Percentiles rank a stretch among this genome's conserved stretches.
Evolutionary conservation across 2,329 filamentous ascomycete genomes (phyloP).

Genomic region (Pseudogymnoascus sp.): DNA sequence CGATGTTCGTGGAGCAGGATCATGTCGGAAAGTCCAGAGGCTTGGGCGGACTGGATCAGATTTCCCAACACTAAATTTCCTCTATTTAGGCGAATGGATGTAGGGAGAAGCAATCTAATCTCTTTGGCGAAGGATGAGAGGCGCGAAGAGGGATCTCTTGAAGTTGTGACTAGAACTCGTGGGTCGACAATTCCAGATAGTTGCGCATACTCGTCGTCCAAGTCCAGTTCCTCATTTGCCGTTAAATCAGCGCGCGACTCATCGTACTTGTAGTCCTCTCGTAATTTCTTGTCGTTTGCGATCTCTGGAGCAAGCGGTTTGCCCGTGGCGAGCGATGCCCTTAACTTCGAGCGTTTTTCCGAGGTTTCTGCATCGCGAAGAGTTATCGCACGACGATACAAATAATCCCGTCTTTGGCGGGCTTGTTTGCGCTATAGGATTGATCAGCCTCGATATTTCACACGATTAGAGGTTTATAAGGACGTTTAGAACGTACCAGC

Average conservation of each 20-base stretch:
- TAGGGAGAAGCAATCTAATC: conserved; percentile 74
- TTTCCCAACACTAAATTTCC: conserved; percentile 85
- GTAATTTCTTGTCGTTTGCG: conserved; percentile 75
- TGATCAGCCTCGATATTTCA: conserved; percentile 2
- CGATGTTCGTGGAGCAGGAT: conserved; percentile 86
- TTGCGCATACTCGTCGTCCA: conserved; percentile 85
- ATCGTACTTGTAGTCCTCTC: conserved; percentile 89
- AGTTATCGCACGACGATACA: conserved; percentile 81
- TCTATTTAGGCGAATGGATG: conserved; percentile 79
- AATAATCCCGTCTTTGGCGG: conserved; percentile 74
- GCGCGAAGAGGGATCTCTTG: conserved; percentile 75
- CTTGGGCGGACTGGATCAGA: conserved; percentile 71
- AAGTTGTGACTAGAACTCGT: conserved; percentile 82
- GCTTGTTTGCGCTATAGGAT: conserved; percentile 56
- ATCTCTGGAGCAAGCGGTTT: conserved; percentile 76
- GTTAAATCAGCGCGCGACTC: conserved; percentile 66
- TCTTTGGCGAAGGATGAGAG: conserved; percentile 91
- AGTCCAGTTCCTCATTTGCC: conserved; percentile 59
- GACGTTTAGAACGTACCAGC: background rate
- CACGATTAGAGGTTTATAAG: conserved; percentile 14
- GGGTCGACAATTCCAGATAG: conserved; percentile 89
- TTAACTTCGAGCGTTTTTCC: conserved; percentile 81
- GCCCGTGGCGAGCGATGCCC: conserved; percentile 78
- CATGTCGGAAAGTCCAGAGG: conserved; percentile 74
- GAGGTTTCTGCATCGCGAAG: conserved; percentile 87